Conservation (phyloP, 305 asterid species). For the Stenogyne calaminthoides region DNA sequence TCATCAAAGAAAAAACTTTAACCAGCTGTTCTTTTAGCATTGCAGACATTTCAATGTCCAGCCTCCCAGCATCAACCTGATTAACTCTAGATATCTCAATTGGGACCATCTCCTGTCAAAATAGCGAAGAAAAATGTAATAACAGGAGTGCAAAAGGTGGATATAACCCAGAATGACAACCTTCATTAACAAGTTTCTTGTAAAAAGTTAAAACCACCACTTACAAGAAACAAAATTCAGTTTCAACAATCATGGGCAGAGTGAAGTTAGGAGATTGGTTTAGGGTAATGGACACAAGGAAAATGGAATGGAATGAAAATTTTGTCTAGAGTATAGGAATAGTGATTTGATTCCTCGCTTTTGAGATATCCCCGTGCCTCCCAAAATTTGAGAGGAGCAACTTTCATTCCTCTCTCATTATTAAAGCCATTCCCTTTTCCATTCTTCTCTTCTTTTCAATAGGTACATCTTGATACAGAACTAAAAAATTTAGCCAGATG, state of each 20-base stretch:
- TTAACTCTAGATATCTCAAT: conserved; percentile 82
- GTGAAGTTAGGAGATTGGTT: not conserved
- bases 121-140: conserved; percentile 4
- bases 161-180: not conserved
- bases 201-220: conserved; percentile 1
- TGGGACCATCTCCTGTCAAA: conserved; percentile 63
- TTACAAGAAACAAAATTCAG: not conserved
- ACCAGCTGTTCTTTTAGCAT: conserved; percentile 88
- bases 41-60: conserved; percentile 90
- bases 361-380: no score
- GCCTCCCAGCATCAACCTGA: conserved; percentile 92
- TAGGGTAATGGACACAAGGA: no score
- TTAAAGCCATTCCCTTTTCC: no score
- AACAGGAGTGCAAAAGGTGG: not conserved
- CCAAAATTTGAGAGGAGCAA: no score
- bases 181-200: not conserved
- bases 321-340: no score
- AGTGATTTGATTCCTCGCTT: no score
- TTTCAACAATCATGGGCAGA: not conserved
- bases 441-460: not conserved
- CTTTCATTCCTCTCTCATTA: no score
- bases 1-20: conserved; percentile 79
- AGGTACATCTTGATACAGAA: not conserved
- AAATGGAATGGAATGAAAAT: no score
- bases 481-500: not conserved